Evolutionary conservation across 1,284 basidiomycete species (phyloP).

Genomic region (Puccinia coronata): DNA sequence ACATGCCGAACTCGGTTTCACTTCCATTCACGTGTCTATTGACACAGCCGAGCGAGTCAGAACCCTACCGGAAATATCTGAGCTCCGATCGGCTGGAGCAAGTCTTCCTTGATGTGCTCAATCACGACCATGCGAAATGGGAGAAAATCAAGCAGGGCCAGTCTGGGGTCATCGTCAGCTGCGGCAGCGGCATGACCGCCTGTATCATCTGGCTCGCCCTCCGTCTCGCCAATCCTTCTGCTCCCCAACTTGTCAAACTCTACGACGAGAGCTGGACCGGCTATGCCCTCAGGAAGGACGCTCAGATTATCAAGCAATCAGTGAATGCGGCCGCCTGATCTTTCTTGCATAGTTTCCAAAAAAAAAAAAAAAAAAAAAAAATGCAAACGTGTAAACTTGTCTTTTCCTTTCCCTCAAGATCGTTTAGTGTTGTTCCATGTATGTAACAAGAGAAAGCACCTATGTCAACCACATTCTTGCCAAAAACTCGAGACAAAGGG

Average conservation of each 20-base stretch:
- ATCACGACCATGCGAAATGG: constrained; percentile 57
- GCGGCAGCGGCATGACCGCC: constrained; percentile 84
- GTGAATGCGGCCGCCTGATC: no score
- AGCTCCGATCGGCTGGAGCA: constrained; percentile 65
- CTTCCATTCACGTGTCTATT: constrained; percentile 82
- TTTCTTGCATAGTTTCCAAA: no score
- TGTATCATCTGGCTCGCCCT: constrained; percentile 86
- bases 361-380: no score
- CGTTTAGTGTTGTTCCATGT: no score
- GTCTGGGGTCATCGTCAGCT: constrained; percentile 54
- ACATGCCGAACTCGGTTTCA: constrained; percentile 83
- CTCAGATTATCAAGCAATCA: constrained; percentile 4
- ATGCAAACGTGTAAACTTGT: no score
- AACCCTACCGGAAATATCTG: constrained; percentile 68
- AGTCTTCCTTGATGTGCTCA: constrained; percentile 68
- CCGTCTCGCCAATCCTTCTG: no score
- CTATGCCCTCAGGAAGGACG: constrained; percentile 27
- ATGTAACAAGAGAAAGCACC: no score
- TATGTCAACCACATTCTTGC: no score
- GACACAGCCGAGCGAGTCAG: constrained; percentile 56
- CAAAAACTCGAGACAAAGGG: no score
- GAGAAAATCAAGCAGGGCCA: constrained; percentile 54
- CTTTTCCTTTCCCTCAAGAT: no score
- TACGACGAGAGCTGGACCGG: constrained; percentile 60
- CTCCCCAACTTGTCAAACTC: constrained; percentile 62